A percentile compares a stretch with the other conserved stretches of the same genome.
Evolutionary conservation across 2,329 filamentous ascomycete species (phyloP).

Genomic region (Clonostachys solani): DNA sequence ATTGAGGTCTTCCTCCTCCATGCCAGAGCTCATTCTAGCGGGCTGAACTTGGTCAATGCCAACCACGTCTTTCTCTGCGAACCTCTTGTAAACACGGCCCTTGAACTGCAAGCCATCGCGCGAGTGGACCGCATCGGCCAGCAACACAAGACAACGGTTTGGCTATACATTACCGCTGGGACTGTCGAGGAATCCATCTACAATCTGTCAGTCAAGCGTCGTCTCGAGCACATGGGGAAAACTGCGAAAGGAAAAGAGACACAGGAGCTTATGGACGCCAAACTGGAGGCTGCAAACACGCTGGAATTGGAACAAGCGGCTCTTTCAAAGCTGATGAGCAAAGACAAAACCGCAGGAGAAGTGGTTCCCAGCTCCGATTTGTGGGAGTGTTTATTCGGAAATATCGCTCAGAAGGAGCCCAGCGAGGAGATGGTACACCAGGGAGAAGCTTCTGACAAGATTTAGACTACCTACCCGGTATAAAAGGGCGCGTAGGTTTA

Average conservation of each 20-base stretch:
- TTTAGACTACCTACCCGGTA: too few species aligned
- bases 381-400: slow-evolving; percentile 85
- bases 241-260: slow-evolving; percentile 18
- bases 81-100: slow-evolving; percentile 85
- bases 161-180: slow-evolving; percentile 88
- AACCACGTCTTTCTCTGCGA: slow-evolving; percentile 95
- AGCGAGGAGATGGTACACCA: slow-evolving; percentile 2
- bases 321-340: slow-evolving; percentile 66
- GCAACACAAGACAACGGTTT: slow-evolving; percentile 81
- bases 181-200: slow-evolving; percentile 94
- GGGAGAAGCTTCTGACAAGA: too few species aligned
- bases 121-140: slow-evolving; percentile 95
- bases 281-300: slow-evolving; percentile 79
- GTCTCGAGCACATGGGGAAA: slow-evolving; percentile 70
- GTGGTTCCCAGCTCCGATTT: slow-evolving; percentile 73
- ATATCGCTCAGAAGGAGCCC: slow-evolving; percentile 22
- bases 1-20: slow-evolving; percentile 86
- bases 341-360: slow-evolving; percentile 70
- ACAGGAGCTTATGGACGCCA: slow-evolving; percentile 49
- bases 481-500: too few species aligned
- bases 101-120: slow-evolving; percentile 92
- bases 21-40: slow-evolving; percentile 82
- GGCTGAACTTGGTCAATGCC: slow-evolving; percentile 87
- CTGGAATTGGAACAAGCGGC: slow-evolving; percentile 73
- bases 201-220: slow-evolving; percentile 73